Evolutionary conservation across 2,329 filamentous ascomycete genomes (phyloP).

Genomic region (Penicillium sclerotiorum): DNA sequence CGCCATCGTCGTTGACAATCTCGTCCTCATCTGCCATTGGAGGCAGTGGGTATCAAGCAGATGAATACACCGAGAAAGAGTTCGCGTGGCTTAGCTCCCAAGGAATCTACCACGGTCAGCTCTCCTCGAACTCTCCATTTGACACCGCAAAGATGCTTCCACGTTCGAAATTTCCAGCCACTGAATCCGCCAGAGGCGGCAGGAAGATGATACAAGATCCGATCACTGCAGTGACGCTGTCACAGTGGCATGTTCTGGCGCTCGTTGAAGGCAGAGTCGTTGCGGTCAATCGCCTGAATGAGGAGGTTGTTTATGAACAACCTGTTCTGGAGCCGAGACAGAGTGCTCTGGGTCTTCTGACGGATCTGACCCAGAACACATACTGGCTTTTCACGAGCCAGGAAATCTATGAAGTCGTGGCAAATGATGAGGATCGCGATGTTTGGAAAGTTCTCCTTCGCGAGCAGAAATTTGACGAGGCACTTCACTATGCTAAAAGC

Average conservation of each 20-base stretch:
- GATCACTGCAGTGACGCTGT: slow-evolving; percentile 79
- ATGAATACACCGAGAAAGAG: slow-evolving; percentile 53
- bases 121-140: slow-evolving; percentile 71
- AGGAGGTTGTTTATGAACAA: slow-evolving; percentile 84
- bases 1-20: slow-evolving; percentile 69
- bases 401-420: slow-evolving; percentile 92
- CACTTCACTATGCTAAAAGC: slow-evolving; percentile 80
- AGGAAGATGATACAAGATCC: slow-evolving; percentile 69
- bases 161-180: slow-evolving; percentile 70
- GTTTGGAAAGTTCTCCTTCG: slow-evolving; percentile 94
- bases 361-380: slow-evolving; percentile 92
- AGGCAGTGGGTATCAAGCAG: slow-evolving; percentile 52
- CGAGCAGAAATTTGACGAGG: slow-evolving; percentile 83
- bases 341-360: slow-evolving; percentile 77
- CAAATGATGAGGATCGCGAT: slow-evolving; percentile 86
- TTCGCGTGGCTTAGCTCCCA: slow-evolving; percentile 92
- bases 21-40: slow-evolving; percentile 71
- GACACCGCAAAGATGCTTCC: slow-evolving; percentile 76
- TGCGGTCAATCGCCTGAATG: slow-evolving; percentile 83
- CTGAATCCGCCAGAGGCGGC: slow-evolving; percentile 66
- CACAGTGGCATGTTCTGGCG: slow-evolving; percentile 89
- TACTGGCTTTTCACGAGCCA: slow-evolving; percentile 93
- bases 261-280: slow-evolving; percentile 82
- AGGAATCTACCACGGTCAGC: slow-evolving; percentile 83
- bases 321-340: slow-evolving; percentile 79